A percentile compares a stretch with the other conserved stretches of the same genome.
These are phyloP conservation scores for Erodium moschatum DNA, from an alignment of 441 rosid species.

Conservation along the genomic window DNA sequence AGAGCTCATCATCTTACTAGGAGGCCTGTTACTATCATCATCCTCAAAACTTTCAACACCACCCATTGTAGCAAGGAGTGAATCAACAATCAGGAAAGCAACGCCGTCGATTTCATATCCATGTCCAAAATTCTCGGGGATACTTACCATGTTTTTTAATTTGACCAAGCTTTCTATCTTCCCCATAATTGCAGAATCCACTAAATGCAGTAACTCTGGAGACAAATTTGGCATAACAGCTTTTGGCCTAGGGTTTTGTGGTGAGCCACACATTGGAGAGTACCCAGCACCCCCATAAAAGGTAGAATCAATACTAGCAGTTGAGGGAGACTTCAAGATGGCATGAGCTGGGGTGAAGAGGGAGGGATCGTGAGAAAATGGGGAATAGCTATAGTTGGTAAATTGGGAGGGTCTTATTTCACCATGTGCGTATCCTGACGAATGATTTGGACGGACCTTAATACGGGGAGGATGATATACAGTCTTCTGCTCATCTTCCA, in stretches of 20 bases:
- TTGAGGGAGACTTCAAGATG: constrained; percentile 43
- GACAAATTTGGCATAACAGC: constrained; percentile 51
- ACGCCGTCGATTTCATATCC: constrained; percentile 74
- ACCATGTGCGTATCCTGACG: too few relatives aligned
- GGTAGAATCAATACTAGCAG: constrained; percentile 49
- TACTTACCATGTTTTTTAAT: constrained; percentile 75
- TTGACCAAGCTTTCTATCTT: constrained; percentile 82
- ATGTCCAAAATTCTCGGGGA: constrained; percentile 60
- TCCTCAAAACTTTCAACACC: constrained; percentile 98
- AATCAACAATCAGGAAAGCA: constrained; percentile 84
- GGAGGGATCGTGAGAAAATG: constrained; percentile 31
- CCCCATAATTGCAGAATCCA: constrained; percentile 99
- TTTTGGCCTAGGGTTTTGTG: constrained; percentile 37
- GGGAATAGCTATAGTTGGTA: too few relatives aligned
- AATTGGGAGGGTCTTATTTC: too few relatives aligned
- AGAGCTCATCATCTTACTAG: constrained; percentile 96
- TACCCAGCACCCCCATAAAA: constrained; percentile 25
- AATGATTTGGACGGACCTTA: constrained; percentile 9
- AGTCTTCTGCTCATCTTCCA: constrained; percentile 55
- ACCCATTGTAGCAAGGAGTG: constrained; percentile 98
- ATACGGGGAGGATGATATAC: constrained; percentile 18
- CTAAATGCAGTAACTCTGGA: constrained; percentile 92
- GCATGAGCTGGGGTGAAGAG: constrained; percentile 44
- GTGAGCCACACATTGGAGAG: constrained; percentile 35
- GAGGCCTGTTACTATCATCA: constrained; percentile 91